Base-by-base conservation (phyloP, 1,284 basidiomycete species). In the Cutaneotrichosporon spelunceum region DNA sequence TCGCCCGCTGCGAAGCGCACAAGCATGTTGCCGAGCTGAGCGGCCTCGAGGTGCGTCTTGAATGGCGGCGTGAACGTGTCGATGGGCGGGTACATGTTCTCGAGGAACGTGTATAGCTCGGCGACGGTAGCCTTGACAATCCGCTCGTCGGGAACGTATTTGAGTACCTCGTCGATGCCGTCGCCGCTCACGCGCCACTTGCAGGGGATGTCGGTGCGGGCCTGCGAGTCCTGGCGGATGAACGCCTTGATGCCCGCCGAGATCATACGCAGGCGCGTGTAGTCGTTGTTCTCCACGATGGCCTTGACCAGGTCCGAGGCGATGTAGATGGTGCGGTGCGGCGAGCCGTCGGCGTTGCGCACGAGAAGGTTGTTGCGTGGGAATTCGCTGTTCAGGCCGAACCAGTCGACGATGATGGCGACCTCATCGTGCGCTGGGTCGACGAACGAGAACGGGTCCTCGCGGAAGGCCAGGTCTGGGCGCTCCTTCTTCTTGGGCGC, bases 361-460 rank as follows among this genome's bases (percentile, higher is more conserved):
- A 97, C 92, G 91, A 90, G 56, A 90, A 82, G 75, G 89, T 92
- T 67, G 54, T 71, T 64, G 26, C 58, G 59, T 80, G 80, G 19
- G 84, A 82, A 98, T 52, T 80, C 78, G n/a, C 86, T 70, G 29
- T 81, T 84, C 62, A 98, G 83, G 62, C 87, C 83, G 62, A 96
- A 87, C 70, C 88, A 88, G 42, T 87, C 81, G 59, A 90, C 91
- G 47, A 78, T 72, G 23, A 82, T 81, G 60, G 83, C 72, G 26
- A 96, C 81, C 58, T 88, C 84, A 13, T 86, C 86, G 73, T 94
- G 88, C 61, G 87, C 81, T 0, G 85, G 81, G 13, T 85, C 78
- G 30, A 96, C 80, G 80, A 89, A 93, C 0, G 87, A 90, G 77
- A 89, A 95, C 0, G 93, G 93, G 74, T 91, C 90, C 77, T 97